phyloP scores from a whole-genome alignment of 805 yeast genomes.

The Suhomyces pyralidae region DNA sequence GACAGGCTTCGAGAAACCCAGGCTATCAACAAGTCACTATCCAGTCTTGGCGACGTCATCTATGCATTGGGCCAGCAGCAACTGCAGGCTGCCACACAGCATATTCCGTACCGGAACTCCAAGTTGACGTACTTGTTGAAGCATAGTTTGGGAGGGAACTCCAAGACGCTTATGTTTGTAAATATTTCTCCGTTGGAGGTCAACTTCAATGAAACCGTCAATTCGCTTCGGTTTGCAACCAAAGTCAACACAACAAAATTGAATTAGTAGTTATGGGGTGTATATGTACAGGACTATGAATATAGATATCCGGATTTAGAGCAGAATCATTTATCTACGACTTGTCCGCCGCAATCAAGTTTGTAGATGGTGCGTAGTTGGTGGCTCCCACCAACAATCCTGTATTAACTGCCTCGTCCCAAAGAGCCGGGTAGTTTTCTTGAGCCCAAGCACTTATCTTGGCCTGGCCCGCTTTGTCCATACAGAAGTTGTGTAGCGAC shows the following conservation, averaged over 20 bases:
- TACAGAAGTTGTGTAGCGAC: constrained; percentile 45
- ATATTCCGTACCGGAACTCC: constrained; percentile 69
- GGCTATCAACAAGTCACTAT: constrained; percentile 81
- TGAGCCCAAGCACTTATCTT: constrained; percentile 34
- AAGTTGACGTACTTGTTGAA: constrained; percentile 80
- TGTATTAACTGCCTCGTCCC: constrained; percentile 24
- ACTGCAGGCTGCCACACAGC: constrained; percentile 33
- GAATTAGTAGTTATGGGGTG: neutral
- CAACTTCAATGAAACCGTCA: constrained; percentile 74
- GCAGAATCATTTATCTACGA: too few relatives aligned
- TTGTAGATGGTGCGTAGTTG: constrained; percentile 27
- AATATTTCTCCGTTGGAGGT: constrained; percentile 67
- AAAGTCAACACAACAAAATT: constrained; percentile 60
- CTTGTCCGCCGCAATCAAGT: constrained; percentile 20
- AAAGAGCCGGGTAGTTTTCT: constrained; percentile 20
- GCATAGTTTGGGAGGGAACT: constrained; percentile 77
- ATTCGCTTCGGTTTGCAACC: constrained; percentile 85
- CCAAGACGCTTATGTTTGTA: constrained; percentile 92
- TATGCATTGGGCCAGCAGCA: constrained; percentile 51
- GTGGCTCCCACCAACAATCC: constrained; percentile 28
- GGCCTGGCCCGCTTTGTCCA: constrained; percentile 28
- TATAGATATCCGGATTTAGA: neutral
- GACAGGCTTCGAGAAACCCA: constrained; percentile 83
- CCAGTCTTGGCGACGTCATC: constrained; percentile 89
- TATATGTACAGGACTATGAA: neutral